Percentiles rank a stretch among this genome's conserved stretches.
Evolutionary conservation across 75 land plant species (phyloP).

Genomic region (Chamaecyparis obtusa): DNA sequence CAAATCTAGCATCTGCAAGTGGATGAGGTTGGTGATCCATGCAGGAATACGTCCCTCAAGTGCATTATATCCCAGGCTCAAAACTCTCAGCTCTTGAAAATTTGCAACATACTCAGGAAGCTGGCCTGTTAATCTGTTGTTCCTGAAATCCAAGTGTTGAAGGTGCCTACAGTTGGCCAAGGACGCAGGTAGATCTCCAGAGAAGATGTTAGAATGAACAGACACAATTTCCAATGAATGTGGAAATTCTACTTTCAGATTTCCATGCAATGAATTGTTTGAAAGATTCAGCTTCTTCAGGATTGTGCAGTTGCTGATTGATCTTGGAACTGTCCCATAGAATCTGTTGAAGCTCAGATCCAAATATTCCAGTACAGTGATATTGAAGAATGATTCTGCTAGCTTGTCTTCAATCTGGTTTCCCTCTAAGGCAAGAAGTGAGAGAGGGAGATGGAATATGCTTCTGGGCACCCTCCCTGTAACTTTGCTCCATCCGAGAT

Average conservation of each 20-base stretch:
- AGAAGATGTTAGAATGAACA: neutral
- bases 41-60: neutral
- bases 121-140: too few relatives aligned
- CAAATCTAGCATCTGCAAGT: neutral
- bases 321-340: neutral
- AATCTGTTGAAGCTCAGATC: neutral
- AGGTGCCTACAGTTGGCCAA: too few relatives aligned
- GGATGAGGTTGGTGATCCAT: neutral
- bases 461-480: neutral
- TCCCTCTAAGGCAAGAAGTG: too few relatives aligned
- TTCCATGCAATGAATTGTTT: neutral
- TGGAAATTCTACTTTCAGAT: too few relatives aligned
- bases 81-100: neutral
- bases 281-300: neutral
- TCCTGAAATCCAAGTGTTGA: too few relatives aligned
- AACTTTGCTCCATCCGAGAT: neutral
- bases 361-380: neutral
- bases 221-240: neutral
- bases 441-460: neutral
- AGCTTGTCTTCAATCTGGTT: neutral
- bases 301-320: too few relatives aligned
- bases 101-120: neutral
- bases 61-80: neutral
- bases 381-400: neutral
- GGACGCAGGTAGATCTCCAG: neutral